Conservation (phyloP, 805 yeast species). For the Candida insectalens region DNA sequence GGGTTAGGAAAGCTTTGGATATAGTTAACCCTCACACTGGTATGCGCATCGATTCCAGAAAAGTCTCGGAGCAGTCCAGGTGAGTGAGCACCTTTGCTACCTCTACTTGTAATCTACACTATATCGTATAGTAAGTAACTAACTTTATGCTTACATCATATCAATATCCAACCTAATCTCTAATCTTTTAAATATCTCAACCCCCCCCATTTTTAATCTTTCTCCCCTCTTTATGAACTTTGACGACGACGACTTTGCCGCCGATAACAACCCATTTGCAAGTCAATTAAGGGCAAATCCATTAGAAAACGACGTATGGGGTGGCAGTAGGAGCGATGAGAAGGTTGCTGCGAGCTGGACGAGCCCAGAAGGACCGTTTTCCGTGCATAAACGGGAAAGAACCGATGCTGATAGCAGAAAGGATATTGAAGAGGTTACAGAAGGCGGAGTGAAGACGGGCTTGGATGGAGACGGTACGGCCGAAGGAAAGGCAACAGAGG, state of each 20-base stretch:
- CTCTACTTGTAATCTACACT: background rate
- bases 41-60: slow-evolving; percentile 44
- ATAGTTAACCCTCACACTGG: slow-evolving; percentile 57
- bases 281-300: slow-evolving; percentile 12
- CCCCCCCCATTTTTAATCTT: background rate
- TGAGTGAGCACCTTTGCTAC: background rate
- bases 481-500: background rate
- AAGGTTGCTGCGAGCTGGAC: no score
- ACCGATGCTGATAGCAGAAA: no score
- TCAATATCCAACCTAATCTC: background rate
- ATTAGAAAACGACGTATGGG: background rate
- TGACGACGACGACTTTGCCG: slow-evolving; percentile 22
- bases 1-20: slow-evolving; percentile 50
- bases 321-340: no score
- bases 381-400: background rate
- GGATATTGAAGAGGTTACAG: background rate
- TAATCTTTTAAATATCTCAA: background rate
- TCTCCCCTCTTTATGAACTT: slow-evolving; percentile 13
- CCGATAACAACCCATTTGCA: slow-evolving; percentile 27
- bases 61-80: slow-evolving; percentile 13
- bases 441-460: background rate
- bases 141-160: background rate
- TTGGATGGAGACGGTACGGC: background rate
- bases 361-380: background rate
- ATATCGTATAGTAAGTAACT: no score